Percentiles rank a stretch among this genome's conserved stretches.
Evolutionary conservation across 1,139 yeast genomes (phyloP).

Genomic region (Lodderomyces jiufengensis): DNA sequence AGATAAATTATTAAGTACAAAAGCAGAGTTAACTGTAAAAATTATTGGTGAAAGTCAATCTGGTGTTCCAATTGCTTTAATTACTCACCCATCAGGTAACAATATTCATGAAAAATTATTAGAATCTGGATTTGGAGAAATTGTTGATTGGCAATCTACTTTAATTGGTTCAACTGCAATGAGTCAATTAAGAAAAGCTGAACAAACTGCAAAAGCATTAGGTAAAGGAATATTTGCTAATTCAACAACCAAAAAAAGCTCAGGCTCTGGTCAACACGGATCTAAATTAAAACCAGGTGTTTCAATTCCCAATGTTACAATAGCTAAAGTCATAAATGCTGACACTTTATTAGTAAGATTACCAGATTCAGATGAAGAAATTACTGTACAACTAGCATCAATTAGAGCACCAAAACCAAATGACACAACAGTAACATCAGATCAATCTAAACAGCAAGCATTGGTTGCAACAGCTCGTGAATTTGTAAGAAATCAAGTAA

Average conservation of each 20-base stretch:
- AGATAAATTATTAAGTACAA: slow-evolving; percentile 61
- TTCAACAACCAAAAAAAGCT: slow-evolving; percentile 20
- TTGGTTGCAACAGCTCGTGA: slow-evolving; percentile 67
- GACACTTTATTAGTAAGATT: slow-evolving; percentile 61
- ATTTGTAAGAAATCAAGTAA: slow-evolving; percentile 61
- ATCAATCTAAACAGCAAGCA: slow-evolving; percentile 37
- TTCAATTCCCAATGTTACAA: slow-evolving; percentile 47
- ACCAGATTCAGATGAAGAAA: slow-evolving; percentile 44
- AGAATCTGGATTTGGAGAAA: slow-evolving; percentile 67
- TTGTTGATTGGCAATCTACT: slow-evolving; percentile 82
- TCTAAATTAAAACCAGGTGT: slow-evolving; percentile 41
- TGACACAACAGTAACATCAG: slow-evolving; percentile 7
- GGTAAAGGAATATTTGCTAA: slow-evolving; percentile 64
- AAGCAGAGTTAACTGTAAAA: slow-evolving; percentile 47
- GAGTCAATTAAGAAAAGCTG: slow-evolving; percentile 62
- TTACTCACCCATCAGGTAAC: slow-evolving; percentile 72
- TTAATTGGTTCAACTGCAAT: slow-evolving; percentile 64
- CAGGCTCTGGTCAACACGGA: slow-evolving; percentile 14
- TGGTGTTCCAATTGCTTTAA: slow-evolving; percentile 60
- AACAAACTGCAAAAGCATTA: slow-evolving; percentile 58
- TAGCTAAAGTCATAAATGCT: slow-evolving; percentile 61
- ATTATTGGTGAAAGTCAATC: slow-evolving; percentile 59
- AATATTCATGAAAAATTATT: slow-evolving; percentile 63
- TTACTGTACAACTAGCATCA: slow-evolving; percentile 71
- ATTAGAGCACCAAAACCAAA: slow-evolving; percentile 31